A percentile compares a stretch with the other conserved stretches of the same genome.
Evolutionary conservation across 129 eudicot genomes (phyloP).

Genomic region (Glebionis coronaria): DNA sequence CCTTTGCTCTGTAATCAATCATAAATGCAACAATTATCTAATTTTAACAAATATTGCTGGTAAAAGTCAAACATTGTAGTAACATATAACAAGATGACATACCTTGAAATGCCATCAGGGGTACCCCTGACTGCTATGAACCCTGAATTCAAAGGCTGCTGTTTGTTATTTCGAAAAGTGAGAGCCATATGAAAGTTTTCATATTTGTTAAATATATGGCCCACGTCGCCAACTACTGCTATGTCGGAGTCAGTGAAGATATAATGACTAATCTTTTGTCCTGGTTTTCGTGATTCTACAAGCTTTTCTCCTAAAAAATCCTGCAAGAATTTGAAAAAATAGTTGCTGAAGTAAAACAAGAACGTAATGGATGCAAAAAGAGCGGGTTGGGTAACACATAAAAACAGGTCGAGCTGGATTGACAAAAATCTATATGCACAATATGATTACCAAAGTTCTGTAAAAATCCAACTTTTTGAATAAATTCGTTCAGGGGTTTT

Average conservation of each 20-base stretch:
- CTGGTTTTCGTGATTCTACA: constrained; percentile 43
- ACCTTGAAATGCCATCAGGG: constrained; percentile 68
- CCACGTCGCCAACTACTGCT: constrained; percentile 79
- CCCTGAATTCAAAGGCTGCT: constrained; percentile 94
- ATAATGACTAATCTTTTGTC: constrained; percentile 42
- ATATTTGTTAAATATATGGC: constrained; percentile 50
- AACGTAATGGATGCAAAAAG: not conserved
- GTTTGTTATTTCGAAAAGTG: constrained; percentile 94
- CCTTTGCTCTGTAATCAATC: constrained; percentile 56
- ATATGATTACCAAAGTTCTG: constrained; percentile 4
- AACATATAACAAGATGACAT: constrained; percentile 14
- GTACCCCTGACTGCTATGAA: constrained; percentile 95
- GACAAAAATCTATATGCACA: not conserved
- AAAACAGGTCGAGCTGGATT: not conserved
- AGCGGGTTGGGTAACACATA: not conserved
- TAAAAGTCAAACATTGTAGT: not conserved
- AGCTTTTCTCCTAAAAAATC: constrained; percentile 65
- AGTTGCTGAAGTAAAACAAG: constrained; percentile 18
- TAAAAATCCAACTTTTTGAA: not conserved
- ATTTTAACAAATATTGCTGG: not conserved
- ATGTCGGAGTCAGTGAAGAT: constrained; percentile 88
- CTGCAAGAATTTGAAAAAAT: constrained; percentile 39
- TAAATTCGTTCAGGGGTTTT: not conserved
- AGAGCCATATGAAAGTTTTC: constrained; percentile 79
- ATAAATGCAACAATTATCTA: not conserved